These are phyloP conservation scores for Antitrichia curtipendula DNA, from an alignment of 225 moss, liverwort and hornwort species.

Conservation along the genomic window DNA sequence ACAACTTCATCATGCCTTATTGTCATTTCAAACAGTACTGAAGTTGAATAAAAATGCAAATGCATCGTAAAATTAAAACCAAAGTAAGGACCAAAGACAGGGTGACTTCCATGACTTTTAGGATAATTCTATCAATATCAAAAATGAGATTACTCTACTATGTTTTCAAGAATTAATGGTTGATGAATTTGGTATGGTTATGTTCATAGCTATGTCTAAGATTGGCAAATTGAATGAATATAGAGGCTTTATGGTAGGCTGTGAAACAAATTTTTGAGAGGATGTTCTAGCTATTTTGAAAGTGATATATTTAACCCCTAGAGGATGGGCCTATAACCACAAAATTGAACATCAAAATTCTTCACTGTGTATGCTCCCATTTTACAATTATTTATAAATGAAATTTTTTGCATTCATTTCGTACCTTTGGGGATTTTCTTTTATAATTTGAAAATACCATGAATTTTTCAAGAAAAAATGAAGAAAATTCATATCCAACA, in stretches of 20 bases:
- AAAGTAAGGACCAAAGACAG: not conserved
- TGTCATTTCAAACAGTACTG: not conserved
- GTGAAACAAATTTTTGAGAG: not conserved
- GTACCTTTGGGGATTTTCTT: rapidly evolving
- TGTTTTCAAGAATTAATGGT: not conserved
- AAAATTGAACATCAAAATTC: not conserved
- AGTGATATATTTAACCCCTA: not conserved
- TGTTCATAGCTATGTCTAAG: not conserved
- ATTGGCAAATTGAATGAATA: not conserved
- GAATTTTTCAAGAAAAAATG: not conserved
- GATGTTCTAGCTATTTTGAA: not conserved
- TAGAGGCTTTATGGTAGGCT: not conserved
- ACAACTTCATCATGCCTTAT: not conserved
- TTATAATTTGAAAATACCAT: not conserved
- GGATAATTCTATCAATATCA: not conserved
- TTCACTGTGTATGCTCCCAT: not conserved
- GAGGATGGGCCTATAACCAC: not conserved
- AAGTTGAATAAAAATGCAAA: not conserved
- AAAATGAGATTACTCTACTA: not conserved
- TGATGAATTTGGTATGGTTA: not conserved
- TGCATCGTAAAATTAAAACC: not conserved
- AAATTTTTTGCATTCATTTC: not conserved
- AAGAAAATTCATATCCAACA: not conserved
- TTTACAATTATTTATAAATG: not conserved
- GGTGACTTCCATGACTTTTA: not conserved